These are phyloP conservation scores for Apostasia shenzhenica DNA, from an alignment of 106 monocot species.

Conservation along the genomic window DNA sequence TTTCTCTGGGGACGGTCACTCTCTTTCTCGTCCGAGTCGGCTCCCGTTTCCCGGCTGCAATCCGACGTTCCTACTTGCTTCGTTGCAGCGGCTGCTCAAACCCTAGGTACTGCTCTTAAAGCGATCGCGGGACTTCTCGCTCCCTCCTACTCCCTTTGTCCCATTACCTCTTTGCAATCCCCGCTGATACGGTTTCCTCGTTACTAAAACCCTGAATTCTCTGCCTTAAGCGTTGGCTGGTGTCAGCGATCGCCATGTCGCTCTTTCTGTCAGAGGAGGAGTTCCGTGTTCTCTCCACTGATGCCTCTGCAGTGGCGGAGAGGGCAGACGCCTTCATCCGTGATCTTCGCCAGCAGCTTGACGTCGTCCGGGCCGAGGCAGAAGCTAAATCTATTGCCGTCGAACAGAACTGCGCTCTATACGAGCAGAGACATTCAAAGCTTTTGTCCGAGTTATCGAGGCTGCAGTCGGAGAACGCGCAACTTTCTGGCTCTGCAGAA, in stretches of 20 bases:
- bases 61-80: too few relatives aligned
- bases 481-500: conserved; percentile 52
- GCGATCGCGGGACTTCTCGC: too few relatives aligned
- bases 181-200: background rate
- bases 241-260: conserved; percentile 40
- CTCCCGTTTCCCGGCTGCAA: too few relatives aligned
- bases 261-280: conserved; percentile 94
- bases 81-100: too few relatives aligned
- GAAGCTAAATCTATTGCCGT: conserved; percentile 80
- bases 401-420: conserved; percentile 74
- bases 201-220: background rate
- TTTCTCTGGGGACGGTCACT: too few relatives aligned
- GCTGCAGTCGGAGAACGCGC: conserved; percentile 56
- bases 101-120: too few relatives aligned
- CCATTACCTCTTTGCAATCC: background rate
- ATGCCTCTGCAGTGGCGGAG: conserved; percentile 57
- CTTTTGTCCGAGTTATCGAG: conserved; percentile 54
- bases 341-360: conserved; percentile 74
- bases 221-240: background rate
- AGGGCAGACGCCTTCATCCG: conserved; percentile 70
- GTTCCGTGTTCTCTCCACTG: conserved; percentile 42
- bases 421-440: conserved; percentile 68
- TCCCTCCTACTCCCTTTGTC: background rate
- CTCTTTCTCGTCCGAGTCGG: too few relatives aligned
- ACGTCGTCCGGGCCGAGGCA: conserved; percentile 69